A percentile compares a stretch with the other conserved stretches of the same genome.
phyloP scores from a whole-genome alignment of 2,329 filamentous ascomycete species.

The Aspergillus aculeatus region DNA sequence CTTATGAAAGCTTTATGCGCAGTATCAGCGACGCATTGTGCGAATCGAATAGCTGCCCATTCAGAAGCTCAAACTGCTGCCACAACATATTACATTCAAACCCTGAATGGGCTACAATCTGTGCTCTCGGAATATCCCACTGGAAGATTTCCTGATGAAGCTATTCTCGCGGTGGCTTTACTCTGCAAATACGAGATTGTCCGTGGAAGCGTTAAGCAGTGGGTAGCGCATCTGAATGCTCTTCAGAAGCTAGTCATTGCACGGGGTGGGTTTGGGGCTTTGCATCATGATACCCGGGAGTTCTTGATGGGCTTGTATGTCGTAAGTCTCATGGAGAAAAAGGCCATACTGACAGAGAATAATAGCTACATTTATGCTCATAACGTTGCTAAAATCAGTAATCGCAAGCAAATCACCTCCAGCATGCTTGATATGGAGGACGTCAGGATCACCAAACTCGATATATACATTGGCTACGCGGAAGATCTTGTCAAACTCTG shows the following conservation, averaged over 20 bases:
- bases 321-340: neutral
- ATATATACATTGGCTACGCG: conserved; percentile 41
- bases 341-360: neutral
- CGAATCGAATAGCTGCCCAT: conserved; percentile 30
- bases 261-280: conserved; percentile 31
- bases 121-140: conserved; percentile 22
- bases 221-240: conserved; percentile 38
- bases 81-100: conserved; percentile 34
- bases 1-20: conserved; percentile 40
- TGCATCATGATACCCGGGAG: conserved; percentile 32
- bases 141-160: conserved; percentile 28
- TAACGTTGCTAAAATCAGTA: conserved; percentile 36
- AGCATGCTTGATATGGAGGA: conserved; percentile 21
- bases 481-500: conserved; percentile 38
- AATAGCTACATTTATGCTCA: conserved; percentile 36
- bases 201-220: conserved; percentile 39
- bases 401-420: conserved; percentile 25
- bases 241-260: conserved; percentile 34
- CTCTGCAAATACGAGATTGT: conserved; percentile 42
- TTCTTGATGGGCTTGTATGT: conserved; percentile 38
- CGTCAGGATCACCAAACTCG: conserved; percentile 30
- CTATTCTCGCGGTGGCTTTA: conserved; percentile 36
- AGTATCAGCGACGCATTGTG: conserved; percentile 38
- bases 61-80: conserved; percentile 29
- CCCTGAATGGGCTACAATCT: conserved; percentile 33